Conservation (phyloP, 108 stramenopile genomes). For the Stephanodiscus minutulus region DNA sequence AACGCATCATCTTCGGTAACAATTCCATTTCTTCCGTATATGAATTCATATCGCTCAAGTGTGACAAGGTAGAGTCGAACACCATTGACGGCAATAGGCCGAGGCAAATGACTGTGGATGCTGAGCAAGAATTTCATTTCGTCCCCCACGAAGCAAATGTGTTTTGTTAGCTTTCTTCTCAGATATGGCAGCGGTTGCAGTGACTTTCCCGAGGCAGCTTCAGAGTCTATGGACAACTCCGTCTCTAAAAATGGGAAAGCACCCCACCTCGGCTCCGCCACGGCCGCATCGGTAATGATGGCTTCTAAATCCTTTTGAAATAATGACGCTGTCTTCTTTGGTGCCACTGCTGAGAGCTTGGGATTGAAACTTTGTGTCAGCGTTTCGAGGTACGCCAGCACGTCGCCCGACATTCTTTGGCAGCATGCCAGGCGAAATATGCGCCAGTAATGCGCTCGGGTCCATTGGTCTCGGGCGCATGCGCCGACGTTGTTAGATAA, state of each 20-base stretch:
- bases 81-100: conserved; percentile 57
- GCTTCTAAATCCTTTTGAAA: conserved; percentile 69
- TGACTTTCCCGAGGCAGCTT: conserved; percentile 32
- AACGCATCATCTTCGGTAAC: conserved; percentile 68
- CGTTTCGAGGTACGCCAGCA: conserved; percentile 73
- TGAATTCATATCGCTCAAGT: conserved; percentile 50
- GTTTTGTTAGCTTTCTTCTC: conserved; percentile 59
- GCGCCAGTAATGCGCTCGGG: conserved; percentile 68
- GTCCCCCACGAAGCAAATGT: conserved; percentile 68
- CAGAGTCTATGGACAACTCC: conserved; percentile 47
- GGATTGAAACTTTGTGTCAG: conserved; percentile 74
- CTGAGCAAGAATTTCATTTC: conserved; percentile 45
- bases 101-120: conserved; percentile 64
- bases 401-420: conserved; percentile 61
- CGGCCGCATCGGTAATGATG: conserved; percentile 55
- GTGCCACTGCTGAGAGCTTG: conserved; percentile 56
- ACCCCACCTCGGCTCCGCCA: conserved; percentile 58
- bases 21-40: conserved; percentile 48
- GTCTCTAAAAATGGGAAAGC: conserved; percentile 66
- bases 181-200: conserved; percentile 50
- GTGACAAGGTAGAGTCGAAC: conserved; percentile 64
- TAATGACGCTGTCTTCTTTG: conserved; percentile 51
- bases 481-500: conserved; percentile 60
- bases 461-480: conserved; percentile 75
- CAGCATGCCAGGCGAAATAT: conserved; percentile 81